These are phyloP conservation scores for Ogataea paradorogensis DNA, from an alignment of 805 yeast genomes.

Conservation along the genomic window DNA sequence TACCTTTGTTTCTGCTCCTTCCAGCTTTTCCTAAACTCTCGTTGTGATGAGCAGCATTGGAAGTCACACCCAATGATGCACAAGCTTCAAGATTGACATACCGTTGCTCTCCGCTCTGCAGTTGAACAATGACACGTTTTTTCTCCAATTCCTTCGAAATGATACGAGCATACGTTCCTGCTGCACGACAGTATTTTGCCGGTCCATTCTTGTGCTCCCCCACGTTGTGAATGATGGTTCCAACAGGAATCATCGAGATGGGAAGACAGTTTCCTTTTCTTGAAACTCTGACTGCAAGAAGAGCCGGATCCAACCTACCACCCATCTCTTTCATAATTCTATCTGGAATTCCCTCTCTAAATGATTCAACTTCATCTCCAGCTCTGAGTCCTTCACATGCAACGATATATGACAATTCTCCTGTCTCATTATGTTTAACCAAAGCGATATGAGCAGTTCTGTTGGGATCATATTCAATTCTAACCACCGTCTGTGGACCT, in stretches of 20 bases:
- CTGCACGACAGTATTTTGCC: constrained; percentile 88
- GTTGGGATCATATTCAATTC: constrained; percentile 95
- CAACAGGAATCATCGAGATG: constrained; percentile 88
- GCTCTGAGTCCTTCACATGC: constrained; percentile 92
- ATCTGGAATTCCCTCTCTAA: constrained; percentile 81
- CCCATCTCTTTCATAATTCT: constrained; percentile 79
- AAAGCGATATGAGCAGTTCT: constrained; percentile 93
- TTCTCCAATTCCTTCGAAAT: constrained; percentile 72
- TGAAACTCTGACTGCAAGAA: constrained; percentile 79
- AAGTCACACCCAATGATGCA: constrained; percentile 91
- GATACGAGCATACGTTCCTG: constrained; percentile 91
- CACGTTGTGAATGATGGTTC: constrained; percentile 83
- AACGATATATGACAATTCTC: constrained; percentile 69
- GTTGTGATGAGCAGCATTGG: constrained; percentile 90
- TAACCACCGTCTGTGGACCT: constrained; percentile 75
- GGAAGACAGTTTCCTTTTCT: constrained; percentile 96
- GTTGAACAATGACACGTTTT: constrained; percentile 70
- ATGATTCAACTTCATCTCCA: constrained; percentile 88
- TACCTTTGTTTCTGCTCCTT: constrained; percentile 85
- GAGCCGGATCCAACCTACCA: constrained; percentile 88
- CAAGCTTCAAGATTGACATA: constrained; percentile 81
- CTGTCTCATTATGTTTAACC: constrained; percentile 60
- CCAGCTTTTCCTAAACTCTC: constrained; percentile 95
- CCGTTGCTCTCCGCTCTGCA: constrained; percentile 92
- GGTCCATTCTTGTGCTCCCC: constrained; percentile 75